Evolutionary conservation across 75 land plant genomes (phyloP).

Genomic region (Sequoia sempervirens): DNA sequence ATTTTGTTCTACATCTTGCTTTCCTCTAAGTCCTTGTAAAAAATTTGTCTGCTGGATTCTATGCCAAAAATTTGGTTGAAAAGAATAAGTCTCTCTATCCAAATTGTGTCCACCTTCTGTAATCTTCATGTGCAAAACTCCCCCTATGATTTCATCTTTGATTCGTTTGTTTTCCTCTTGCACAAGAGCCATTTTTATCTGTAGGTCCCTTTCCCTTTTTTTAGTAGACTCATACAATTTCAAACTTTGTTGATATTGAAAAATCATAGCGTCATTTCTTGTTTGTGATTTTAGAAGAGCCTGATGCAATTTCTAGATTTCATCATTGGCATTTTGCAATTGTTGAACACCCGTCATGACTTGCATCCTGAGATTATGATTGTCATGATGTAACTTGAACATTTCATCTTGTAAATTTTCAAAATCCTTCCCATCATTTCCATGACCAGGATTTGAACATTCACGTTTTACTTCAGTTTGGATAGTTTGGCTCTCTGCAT

Average conservation of each 20-base stretch:
- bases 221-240: slow-evolving; percentile 21
- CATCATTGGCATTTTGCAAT: slow-evolving; percentile 28
- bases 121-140: slow-evolving; percentile 23
- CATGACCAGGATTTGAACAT: slow-evolving; percentile 5
- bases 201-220: slow-evolving; percentile 29
- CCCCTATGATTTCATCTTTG: slow-evolving; percentile 22
- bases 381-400: slow-evolving; percentile 4
- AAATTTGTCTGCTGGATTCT: slow-evolving; percentile 18
- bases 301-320: slow-evolving; percentile 33
- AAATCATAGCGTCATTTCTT: slow-evolving; percentile 40
- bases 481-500: neutral
- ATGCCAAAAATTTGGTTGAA: slow-evolving; percentile 35
- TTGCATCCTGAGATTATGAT: slow-evolving; percentile 9
- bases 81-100: slow-evolving; percentile 33
- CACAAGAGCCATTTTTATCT: slow-evolving; percentile 25
- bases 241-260: slow-evolving; percentile 18
- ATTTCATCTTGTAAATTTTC: neutral
- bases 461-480: neutral
- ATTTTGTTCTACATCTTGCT: slow-evolving; percentile 37
- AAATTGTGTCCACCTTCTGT: slow-evolving; percentile 37
- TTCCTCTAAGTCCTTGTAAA: slow-evolving; percentile 33
- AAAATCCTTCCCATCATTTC: neutral
- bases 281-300: slow-evolving; percentile 22
- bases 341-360: slow-evolving; percentile 1
- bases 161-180: slow-evolving; percentile 33